These are phyloP conservation scores for Diddensiella transvaalensis DNA, from an alignment of 805 yeast species.

Conservation along the genomic window DNA sequence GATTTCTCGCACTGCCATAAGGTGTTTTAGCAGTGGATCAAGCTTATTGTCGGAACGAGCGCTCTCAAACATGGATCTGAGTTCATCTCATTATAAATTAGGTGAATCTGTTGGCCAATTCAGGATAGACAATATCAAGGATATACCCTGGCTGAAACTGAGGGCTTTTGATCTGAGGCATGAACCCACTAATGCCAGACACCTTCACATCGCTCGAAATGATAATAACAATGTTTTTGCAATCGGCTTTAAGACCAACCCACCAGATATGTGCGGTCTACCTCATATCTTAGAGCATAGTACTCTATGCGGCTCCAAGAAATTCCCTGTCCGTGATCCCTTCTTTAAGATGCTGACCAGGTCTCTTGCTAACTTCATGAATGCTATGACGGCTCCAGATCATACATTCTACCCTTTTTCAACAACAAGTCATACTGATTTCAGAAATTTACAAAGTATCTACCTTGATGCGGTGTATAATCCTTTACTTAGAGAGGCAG, in stretches of 20 bases:
- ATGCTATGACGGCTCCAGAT: conserved; percentile 98
- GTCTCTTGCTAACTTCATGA: conserved; percentile 94
- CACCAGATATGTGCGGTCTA: conserved; percentile 92
- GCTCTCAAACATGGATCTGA: too few relatives aligned
- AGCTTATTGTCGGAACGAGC: too few relatives aligned
- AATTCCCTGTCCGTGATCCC: conserved; percentile 94
- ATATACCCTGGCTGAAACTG: conserved; percentile 77
- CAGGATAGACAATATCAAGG: conserved; percentile 52
- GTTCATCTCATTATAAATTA: too few relatives aligned
- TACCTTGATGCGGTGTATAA: conserved; percentile 83
- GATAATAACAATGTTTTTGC: conserved; percentile 87
- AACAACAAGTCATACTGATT: conserved; percentile 83
- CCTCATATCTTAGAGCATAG: conserved; percentile 97
- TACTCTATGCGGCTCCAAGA: conserved; percentile 87
- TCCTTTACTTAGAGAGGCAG: conserved; percentile 73
- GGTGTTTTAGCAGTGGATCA: too few relatives aligned
- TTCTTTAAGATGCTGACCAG: conserved; percentile 95
- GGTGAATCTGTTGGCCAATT: conserved; percentile 34
- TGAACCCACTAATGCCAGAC: conserved; percentile 65
- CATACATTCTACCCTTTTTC: conserved; percentile 95
- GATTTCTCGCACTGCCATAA: too few relatives aligned
- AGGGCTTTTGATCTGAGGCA: conserved; percentile 75
- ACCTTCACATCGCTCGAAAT: conserved; percentile 78
- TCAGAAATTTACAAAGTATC: conserved; percentile 75
- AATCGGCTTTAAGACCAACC: conserved; percentile 87